phyloP scores from a whole-genome alignment of 495 filamentous ascomycete species.

The Neurospora hispaniola region DNA sequence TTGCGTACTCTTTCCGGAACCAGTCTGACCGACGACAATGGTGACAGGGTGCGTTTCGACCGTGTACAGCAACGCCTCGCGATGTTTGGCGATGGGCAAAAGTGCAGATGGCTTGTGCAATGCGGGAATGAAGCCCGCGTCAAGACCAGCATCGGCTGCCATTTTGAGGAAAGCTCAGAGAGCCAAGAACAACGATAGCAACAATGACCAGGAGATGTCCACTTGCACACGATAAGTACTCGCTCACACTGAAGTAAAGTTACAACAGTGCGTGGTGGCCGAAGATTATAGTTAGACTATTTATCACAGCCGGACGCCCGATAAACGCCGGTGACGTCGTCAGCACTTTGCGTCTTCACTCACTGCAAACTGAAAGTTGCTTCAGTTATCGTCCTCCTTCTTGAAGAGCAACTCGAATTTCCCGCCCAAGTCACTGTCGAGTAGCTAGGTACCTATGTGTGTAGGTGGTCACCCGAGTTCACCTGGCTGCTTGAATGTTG shows the following conservation, averaged over 20 bases:
- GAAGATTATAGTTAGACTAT: neutral
- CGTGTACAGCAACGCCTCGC: conserved; percentile 61
- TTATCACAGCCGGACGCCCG: neutral
- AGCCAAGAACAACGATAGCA: neutral
- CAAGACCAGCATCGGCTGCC: conserved; percentile 46
- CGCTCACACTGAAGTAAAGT: neutral
- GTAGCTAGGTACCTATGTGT: no score
- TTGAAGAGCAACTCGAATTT: neutral
- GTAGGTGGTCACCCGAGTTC: neutral
- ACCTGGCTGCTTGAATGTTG: neutral
- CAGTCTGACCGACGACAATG: conserved; percentile 83
- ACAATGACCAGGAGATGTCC: neutral
- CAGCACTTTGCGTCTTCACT: neutral
- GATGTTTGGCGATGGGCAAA: conserved; percentile 68
- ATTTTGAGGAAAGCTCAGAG: conserved; percentile 16
- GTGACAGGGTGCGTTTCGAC: conserved; percentile 70
- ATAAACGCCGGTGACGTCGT: neutral
- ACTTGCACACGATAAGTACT: neutral
- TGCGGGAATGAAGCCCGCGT: conserved; percentile 58
- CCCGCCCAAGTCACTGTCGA: neutral
- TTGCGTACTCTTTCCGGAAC: conserved; percentile 84
- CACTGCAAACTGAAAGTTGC: neutral
- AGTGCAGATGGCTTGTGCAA: conserved; percentile 68
- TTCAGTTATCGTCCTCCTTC: neutral
- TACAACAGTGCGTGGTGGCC: neutral